Base-by-base conservation (phyloP, 2,329 filamentous ascomycete genomes). In the Byssoonygena ceratinophila region DNA sequence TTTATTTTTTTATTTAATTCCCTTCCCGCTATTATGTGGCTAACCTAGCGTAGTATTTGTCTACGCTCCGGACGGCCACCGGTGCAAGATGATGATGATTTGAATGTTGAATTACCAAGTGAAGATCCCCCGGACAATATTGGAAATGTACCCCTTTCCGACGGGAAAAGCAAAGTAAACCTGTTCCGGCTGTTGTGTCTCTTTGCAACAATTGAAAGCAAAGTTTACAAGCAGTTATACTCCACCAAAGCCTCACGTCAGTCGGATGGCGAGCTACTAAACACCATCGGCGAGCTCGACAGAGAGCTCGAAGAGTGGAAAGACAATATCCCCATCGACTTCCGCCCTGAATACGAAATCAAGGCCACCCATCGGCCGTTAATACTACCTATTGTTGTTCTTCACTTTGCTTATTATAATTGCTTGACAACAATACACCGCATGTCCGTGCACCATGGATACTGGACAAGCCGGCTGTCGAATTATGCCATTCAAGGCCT, bases 321-420 rank as follows among this genome's bases (percentile, higher is more conserved):
- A 73, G 90, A 97, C 64, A 82, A 78, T 48, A 97, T 98, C 51
- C 91, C 92, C 1, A 78, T 95, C 53, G 92, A 97, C 63, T 97
- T 96, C 71, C 81, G 92, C n/a, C 92, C 92, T 0, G 92, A 97
- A 68, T 83, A 96, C 65, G 90, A 96, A 68, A 97, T 98, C 68
- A 90, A 89, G 67, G 87, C 88, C 0, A 85, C 85, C 0, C 88
- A 96, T 66, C 94, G 89, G 0, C 90, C 91, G 0, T 76, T 97
- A n/a, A 90, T 97, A 18, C 75, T 98, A 18, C 91, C 97, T 59
- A 82, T 98, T 49, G 90, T 95, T 55, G 87, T 95, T 66, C 74
- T 98, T 54, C 92, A 98, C 67, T 94, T 98, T 63, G 84, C 88
- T 1, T 98, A 98, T 69, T 97, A 97, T 74, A 98, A 98, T 67